Conservation (phyloP, 305 asterid genomes). For the Fraxinus xanthoxyloides region DNA sequence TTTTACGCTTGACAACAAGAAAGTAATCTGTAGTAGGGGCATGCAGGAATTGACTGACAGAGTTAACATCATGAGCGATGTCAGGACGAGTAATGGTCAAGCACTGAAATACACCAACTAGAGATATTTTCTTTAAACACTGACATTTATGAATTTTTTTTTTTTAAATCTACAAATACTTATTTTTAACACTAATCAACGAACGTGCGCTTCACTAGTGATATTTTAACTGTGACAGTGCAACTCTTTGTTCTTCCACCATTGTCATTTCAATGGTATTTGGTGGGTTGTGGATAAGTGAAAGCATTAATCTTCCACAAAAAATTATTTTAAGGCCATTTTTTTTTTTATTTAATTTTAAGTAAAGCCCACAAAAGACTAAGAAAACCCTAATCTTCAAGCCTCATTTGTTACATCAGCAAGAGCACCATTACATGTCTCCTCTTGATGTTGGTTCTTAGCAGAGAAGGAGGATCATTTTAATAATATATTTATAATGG, state of each 20-base stretch:
- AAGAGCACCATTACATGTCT: background rate
- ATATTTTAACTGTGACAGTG: constrained; percentile 7
- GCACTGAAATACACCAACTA: too few species aligned
- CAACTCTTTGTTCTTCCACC: constrained; percentile 3
- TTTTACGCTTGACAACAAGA: too few species aligned
- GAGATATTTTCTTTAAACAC: too few species aligned
- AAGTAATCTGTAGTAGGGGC: too few species aligned
- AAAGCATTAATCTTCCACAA: constrained; percentile 14
- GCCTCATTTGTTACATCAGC: background rate
- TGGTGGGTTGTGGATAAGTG: constrained; percentile 16
- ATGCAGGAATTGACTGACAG: too few species aligned
- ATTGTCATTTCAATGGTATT: constrained; percentile 5
- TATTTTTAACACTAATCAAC: too few species aligned
- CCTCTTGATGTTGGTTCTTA: background rate
- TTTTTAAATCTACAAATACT: too few species aligned
- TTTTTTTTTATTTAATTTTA: background rate
- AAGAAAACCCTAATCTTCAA: background rate
- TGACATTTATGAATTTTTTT: too few species aligned
- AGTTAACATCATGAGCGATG: too few species aligned
- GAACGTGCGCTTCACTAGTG: too few species aligned
- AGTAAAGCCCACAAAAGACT: background rate
- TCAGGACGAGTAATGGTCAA: too few species aligned
- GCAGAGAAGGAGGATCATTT: background rate
- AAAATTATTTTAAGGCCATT: constrained; percentile 1
- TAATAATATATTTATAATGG: background rate